Evolutionary conservation across 768 basidiomycete species (phyloP), one percentile per base, ranked within the genome.

Genomic region (Leccinum imitatum): DNA sequence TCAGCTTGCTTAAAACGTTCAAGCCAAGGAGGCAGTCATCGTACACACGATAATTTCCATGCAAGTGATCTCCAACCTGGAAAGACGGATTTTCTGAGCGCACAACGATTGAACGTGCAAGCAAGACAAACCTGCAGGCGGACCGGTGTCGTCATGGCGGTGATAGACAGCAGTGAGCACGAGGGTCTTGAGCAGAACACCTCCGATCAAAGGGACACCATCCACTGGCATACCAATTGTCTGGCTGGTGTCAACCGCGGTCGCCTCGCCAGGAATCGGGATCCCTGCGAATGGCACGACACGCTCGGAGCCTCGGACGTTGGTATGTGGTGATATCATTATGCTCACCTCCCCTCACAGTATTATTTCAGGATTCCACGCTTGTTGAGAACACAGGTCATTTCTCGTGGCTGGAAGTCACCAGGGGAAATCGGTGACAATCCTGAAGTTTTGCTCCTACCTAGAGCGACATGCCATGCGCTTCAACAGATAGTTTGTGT

Each of bases 151-250:
- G 3, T 69, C 68, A 79, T 58, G 59, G 79, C 83, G 15, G 37
- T 39, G 9, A 30, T 55, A 14, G 77, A 78, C 13, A 11, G 31
- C 31, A 33, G 4, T 33, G 31, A 82, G 67, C 6, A 73, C 76
- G 19, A 86, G 73, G 0, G 77, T 76, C 66, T 84, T 85, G 59
- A 83, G 44, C 3, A 85, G 68, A 61, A 84, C 68, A 0, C 80
- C 82, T 2, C 81, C 80, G 30, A 77, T 65, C 27, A 84, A 67
- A 5, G 76, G 63, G 1, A 75, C 76, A 23, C 65, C 77, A 13
- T 84, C 81, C 30, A 25, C 25, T 25, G 25, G 1, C 25, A 79
- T 68, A 63, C 84, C 83, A 67, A 87, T 84, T 2, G 71, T 78
- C 56, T 78, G 67, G 0, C 72, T 75, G 23, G 65, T 68, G 60